These are phyloP conservation scores for Venturia aucupariae DNA, from an alignment of 2,329 filamentous ascomycete species.

Conservation along the genomic window DNA sequence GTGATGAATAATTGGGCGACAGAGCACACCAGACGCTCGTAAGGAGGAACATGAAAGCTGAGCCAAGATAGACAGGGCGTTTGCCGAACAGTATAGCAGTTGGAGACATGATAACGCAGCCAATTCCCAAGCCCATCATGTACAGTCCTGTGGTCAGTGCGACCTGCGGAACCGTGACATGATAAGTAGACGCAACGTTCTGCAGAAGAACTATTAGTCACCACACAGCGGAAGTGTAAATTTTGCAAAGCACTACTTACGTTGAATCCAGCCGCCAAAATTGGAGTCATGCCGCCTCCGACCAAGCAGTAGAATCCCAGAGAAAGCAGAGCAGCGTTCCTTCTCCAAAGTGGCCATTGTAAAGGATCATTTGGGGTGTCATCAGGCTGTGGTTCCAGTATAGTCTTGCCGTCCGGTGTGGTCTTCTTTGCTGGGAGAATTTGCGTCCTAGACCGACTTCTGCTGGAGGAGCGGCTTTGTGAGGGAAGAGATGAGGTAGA, in stretches of 20 bases:
- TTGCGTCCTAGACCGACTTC: conserved; percentile 15
- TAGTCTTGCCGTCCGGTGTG: conserved; percentile 72
- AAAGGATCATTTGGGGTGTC: conserved; percentile 84
- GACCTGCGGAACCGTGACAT: conserved; percentile 61
- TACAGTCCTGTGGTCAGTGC: conserved; percentile 84
- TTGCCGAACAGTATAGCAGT: conserved; percentile 90
- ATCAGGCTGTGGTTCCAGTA: conserved; percentile 85
- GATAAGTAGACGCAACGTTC: conserved; percentile 59
- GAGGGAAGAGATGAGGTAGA: conserved; percentile 47
- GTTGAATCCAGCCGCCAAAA: conserved; percentile 83
- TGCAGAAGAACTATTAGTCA: neutral
- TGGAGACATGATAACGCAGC: conserved; percentile 74
- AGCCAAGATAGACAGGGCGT: conserved; percentile 75
- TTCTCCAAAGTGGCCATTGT: conserved; percentile 78
- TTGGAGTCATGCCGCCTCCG: conserved; percentile 83
- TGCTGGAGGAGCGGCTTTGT: conserved; percentile 22
- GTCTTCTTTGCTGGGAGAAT: conserved; percentile 50
- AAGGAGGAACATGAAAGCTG: conserved; percentile 66
- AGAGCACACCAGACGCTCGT: conserved; percentile 76
- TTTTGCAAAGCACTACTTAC: neutral
- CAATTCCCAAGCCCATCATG: conserved; percentile 87
- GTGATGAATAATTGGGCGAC: conserved; percentile 71
- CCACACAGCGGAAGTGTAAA: neutral
- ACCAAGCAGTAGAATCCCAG: conserved; percentile 89
- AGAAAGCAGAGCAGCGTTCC: conserved; percentile 70